Conservation (phyloP, 2,329 filamentous ascomycete genomes). For the Aspergillaceae sp. region DNA sequence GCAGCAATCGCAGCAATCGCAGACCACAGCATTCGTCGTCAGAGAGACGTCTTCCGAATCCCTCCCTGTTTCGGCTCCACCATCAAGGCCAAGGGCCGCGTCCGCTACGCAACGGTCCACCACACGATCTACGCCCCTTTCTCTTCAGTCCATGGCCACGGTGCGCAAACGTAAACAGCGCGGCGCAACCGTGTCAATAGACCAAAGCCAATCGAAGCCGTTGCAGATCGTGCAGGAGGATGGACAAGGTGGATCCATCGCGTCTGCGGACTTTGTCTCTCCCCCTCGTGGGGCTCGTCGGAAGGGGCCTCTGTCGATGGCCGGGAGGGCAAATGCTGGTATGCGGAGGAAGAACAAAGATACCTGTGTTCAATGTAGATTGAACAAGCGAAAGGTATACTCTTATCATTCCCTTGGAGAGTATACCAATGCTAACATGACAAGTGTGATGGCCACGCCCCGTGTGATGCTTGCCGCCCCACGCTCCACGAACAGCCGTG, state of each 20-base stretch:
- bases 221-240: slow-evolving; percentile 38
- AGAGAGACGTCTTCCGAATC: slow-evolving; percentile 25
- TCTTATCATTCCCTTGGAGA: not conserved
- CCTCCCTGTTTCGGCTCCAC: not conserved
- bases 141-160: slow-evolving; percentile 28
- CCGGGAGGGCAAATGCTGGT: slow-evolving; percentile 33
- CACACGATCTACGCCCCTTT: slow-evolving; percentile 31
- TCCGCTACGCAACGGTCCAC: slow-evolving; percentile 30
- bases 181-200: slow-evolving; percentile 17
- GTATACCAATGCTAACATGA: slow-evolving; percentile 6
- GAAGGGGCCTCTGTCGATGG: slow-evolving; percentile 33
- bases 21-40: slow-evolving; percentile 28
- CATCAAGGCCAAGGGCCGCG: slow-evolving; percentile 14
- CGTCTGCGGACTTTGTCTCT: slow-evolving; percentile 34
- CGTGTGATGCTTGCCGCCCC: slow-evolving; percentile 35
- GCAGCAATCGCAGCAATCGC: slow-evolving; percentile 18
- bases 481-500: slow-evolving; percentile 37
- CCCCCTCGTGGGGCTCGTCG: slow-evolving; percentile 35
- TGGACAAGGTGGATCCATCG: slow-evolving; percentile 34
- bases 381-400: slow-evolving; percentile 37
- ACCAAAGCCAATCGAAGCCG: slow-evolving; percentile 23
- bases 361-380: slow-evolving; percentile 36
- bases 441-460: slow-evolving; percentile 35
- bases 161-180: slow-evolving; percentile 31
- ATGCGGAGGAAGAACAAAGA: slow-evolving; percentile 37